phyloP scores from a whole-genome alignment of 257 asterid species.

The Solanum lignicaule region DNA sequence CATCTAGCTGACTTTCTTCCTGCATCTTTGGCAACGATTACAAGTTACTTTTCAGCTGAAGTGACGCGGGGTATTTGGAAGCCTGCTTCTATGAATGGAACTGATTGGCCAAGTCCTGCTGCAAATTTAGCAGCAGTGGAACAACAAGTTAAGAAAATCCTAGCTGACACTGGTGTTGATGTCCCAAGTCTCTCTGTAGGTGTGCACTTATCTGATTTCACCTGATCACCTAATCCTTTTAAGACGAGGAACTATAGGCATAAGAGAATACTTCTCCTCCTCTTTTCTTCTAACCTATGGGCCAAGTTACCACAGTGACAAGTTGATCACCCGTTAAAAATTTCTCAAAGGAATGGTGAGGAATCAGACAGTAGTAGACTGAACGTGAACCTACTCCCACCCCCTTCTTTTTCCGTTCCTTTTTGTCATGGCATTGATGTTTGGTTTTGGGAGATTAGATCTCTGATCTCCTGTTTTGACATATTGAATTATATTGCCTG shows the following conservation, averaged over 20 bases:
- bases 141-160: slow-evolving; percentile 69
- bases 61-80: slow-evolving; percentile 97
- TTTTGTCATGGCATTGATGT: not conserved
- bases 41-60: slow-evolving; percentile 88
- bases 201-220: slow-evolving; percentile 10
- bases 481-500: not conserved
- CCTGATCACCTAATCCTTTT: not conserved
- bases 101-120: slow-evolving; percentile 99
- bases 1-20: slow-evolving; percentile 98
- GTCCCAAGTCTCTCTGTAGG: slow-evolving; percentile 75
- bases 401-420: not conserved
- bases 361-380: not conserved
- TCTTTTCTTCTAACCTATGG: not conserved
- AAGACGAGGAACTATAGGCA: not conserved
- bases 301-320: not conserved
- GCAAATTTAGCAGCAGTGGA: slow-evolving; percentile 71
- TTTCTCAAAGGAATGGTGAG: not conserved
- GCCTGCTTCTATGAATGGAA: slow-evolving; percentile 95
- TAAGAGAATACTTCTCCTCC: not conserved
- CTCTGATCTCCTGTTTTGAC: not conserved
- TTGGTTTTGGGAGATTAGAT: not conserved
- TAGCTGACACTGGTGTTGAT: slow-evolving; percentile 89
- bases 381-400: not conserved
- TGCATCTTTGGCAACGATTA: slow-evolving; percentile 80
- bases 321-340: not conserved